Base-by-base conservation (phyloP, 768 basidiomycete species). In the Leccinellum luteum region DNA sequence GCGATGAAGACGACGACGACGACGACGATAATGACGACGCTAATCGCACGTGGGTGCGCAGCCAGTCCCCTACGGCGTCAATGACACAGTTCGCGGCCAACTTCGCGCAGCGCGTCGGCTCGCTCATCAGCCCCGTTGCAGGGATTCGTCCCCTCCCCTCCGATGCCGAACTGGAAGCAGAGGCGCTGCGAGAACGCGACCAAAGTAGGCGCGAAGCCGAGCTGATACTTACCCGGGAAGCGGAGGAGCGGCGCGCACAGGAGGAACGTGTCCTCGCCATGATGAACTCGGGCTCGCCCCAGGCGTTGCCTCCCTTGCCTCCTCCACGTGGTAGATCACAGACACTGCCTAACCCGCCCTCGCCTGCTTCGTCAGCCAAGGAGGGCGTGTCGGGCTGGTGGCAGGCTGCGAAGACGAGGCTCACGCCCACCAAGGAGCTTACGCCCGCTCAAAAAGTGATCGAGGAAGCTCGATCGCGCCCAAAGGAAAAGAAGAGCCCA, bases 371-470 rank as follows among this genome's bases (percentile, higher is more conserved):
- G 9, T 85, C 86, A 6, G 80, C 85, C 64, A 87, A 88, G 71
- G 89, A 86, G n/a, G 67, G 69, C 2, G 66, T 60, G 44, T 25
- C 70, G 1, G 78, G 78, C 47, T 93, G 92, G 92, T 91, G 90
- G 88, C 71, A 81, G 12, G 77, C 83, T 3, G 84, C 90, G 19
- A 92, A 89, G 78, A 83, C 82, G 62, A 84, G 76, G 62, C 79
- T 94, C 10, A 91, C 90, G 1, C 89, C 91, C 3, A 87, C 87
- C 13, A 93, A 92, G 64, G 85, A 81, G 64, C 82, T 90, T n/a
- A 93, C 92, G 0, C 90, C 91, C 9, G 91, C 92, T 0, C 91
- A 93, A 65, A 90, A 91, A 63, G 79, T 94, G 54, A 85, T 92
- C 49, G 79, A 81, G 56, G 90, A 93, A 8, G 76, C 88, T 17